Base-by-base conservation (phyloP, 148 eudicot species). In the Cornus suecica region DNA sequence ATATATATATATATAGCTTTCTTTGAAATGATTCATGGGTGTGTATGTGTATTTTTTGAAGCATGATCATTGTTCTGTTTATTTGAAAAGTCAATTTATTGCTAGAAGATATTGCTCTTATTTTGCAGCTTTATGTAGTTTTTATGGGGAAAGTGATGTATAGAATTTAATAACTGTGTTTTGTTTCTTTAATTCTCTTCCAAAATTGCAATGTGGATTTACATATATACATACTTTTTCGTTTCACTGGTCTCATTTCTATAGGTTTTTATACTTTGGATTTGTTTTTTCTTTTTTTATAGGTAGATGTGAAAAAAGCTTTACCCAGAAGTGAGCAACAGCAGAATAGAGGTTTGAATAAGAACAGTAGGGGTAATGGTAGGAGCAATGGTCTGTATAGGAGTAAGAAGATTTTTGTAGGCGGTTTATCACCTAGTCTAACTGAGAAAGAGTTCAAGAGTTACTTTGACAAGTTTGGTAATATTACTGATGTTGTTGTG, bases 351-450 rank as follows among this genome's bases (percentile, higher is more conserved):
- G 84, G 81, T 8, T 71, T 66, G 76, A 77, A 52, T 88, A 83
- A 84, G 42, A 37, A 37, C 65, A 52, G 41, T 70, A 79, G 80
- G 42, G 68, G 64, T 74, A 86, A 88, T 74, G 78, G 77, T 81
- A 72, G 65, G 48, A 68, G 70, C 61, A 68, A 54, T 67, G 77
- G 82, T 56, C 69, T 77, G 51, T 71, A 79, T 76, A 90, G 82
- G 78, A 83, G 89, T 63, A 94, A 89, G 81, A 94, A 94, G 90
- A 91, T 94, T 76, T 94, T 94, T 75, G 98, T 94, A 68, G 98
- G 98, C n/a, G 98, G 98, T 31, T 85, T 94, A 80, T 82, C 94
- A 2, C 83, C 93, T 84, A 85, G 73, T 86, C 68, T 94, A 74
- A 94, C 91, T 10, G 89, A 91, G 70, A 88, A 86, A 26, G 93